Base-by-base conservation (phyloP, 352 stramenopile species). In the Globisporangium middletonii region DNA sequence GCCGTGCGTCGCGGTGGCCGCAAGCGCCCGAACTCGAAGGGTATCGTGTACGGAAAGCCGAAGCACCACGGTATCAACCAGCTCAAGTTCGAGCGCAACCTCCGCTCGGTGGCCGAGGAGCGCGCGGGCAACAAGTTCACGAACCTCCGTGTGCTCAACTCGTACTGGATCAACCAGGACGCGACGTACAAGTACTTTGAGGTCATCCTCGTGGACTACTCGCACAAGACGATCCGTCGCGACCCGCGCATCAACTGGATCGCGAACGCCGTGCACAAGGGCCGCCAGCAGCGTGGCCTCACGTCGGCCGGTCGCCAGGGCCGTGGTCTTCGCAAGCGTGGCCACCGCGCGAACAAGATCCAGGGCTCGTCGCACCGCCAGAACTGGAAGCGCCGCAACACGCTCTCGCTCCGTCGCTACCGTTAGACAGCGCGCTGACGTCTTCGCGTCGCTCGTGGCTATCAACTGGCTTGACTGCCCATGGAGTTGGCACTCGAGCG, bases 101-200 rank as follows among this genome's bases (percentile, higher is more conserved):
- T 99, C 59, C 94, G 96, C 66, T 97, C 82, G 55, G 89, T 99
- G 45, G 97, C 97, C 47, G 97, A 99, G 73, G 97, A 99, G 83
- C 97, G 98, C 75, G 96, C 96, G 26, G 97, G 97, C 74, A 94
- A 95, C 75, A 96, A 97, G 77, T 99, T 96, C 75, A 76, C 76
- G 65, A 99, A 99, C 93, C 77, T 99, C 59, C 93, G 97, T 62
- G 97, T 99, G 59, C 87, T 99, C 30, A 99, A 99, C 94, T 99
- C 96, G 61, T 99, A 99, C 92, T 99, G 97, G 97, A 86, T 99
- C 68, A 99, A 99, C 89, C 96, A 99, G 72, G 97, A 99, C 77
- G 96, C 97, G 37, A 99, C 97, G 66, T 99, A 99, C 96, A 99
- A 99, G 85, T 99, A 99, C 84, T 99, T 99, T 68, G 97, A 99